These are phyloP conservation scores for Microbotryomycetes sp. DNA, from an alignment of 1,284 basidiomycete species.

Conservation along the genomic window DNA sequence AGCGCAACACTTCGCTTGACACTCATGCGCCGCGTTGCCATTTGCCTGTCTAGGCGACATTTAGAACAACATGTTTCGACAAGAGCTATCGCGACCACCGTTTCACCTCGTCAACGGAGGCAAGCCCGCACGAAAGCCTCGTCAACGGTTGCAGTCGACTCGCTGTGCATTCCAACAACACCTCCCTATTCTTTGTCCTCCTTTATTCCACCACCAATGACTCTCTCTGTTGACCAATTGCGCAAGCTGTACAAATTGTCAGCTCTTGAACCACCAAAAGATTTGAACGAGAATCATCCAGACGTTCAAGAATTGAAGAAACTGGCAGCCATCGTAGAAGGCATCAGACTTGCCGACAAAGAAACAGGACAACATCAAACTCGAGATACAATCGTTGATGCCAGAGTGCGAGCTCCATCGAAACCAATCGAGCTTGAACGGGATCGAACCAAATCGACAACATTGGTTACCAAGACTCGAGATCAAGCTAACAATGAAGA, in stretches of 20 bases:
- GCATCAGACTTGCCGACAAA: conserved; percentile 13
- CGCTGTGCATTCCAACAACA: conserved; percentile 19
- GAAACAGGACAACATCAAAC: background rate
- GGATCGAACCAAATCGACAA: background rate
- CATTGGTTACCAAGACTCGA: background rate
- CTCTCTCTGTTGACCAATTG: conserved; percentile 16
- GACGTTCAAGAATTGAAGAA: background rate
- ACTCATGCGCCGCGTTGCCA: too few species aligned
- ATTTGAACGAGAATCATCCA: conserved; percentile 3
- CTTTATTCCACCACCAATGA: conserved; percentile 12
- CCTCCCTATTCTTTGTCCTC: conserved; percentile 20
- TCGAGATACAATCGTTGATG: conserved; percentile 20
- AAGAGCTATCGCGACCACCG: too few species aligned
- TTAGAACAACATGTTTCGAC: too few species aligned
- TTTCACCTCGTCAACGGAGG: too few species aligned
- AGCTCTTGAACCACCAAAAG: conserved; percentile 24
- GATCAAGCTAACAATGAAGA: background rate
- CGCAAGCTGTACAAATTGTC: conserved; percentile 24
- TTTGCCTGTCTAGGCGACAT: too few species aligned
- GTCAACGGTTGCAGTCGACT: conserved; percentile 14
- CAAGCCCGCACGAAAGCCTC: background rate
- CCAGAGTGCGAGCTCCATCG: conserved; percentile 16
- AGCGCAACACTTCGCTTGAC: too few species aligned
- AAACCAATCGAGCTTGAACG: conserved; percentile 1
- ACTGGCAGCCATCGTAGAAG: conserved; percentile 25